These are phyloP conservation scores for Botrytis galanthina DNA, from an alignment of 2,329 filamentous ascomycete species.

Conservation along the genomic window DNA sequence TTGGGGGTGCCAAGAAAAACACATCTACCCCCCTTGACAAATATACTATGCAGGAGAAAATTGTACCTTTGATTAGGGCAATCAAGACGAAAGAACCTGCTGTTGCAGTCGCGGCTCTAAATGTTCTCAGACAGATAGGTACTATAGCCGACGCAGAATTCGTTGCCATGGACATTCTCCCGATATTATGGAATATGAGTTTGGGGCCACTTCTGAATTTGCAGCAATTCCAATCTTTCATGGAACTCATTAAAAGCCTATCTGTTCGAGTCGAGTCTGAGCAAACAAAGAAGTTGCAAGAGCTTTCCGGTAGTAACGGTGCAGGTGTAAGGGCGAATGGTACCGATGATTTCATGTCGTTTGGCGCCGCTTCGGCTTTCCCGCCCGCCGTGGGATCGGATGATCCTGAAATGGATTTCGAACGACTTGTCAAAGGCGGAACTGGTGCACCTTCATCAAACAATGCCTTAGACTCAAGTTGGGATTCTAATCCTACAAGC, in stretches of 20 bases:
- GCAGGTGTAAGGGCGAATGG: conserved; percentile 47
- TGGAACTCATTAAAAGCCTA: conserved; percentile 79
- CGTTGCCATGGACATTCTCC: conserved; percentile 85
- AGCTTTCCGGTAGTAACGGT: conserved; percentile 64
- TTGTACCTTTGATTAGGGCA: conserved; percentile 81
- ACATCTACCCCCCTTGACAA: conserved; percentile 86
- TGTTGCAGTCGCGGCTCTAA: conserved; percentile 91
- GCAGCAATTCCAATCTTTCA: conserved; percentile 84
- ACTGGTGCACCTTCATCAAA: conserved; percentile 37
- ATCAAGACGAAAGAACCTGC: conserved; percentile 98
- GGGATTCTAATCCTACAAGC: conserved; percentile 47
- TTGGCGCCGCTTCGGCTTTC: conserved; percentile 60
- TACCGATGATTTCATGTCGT: conserved; percentile 68
- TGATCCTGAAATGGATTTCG: conserved; percentile 79
- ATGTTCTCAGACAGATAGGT: conserved; percentile 77
- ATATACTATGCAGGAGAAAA: conserved; percentile 97
- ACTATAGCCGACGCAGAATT: conserved; percentile 58
- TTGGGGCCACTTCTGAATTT: conserved; percentile 86
- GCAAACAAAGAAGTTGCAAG: conserved; percentile 83
- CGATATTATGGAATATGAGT: conserved; percentile 87
- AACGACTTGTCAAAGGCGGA: conserved; percentile 81
- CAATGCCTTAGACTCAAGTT: conserved; percentile 48
- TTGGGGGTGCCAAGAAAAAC: conserved; percentile 56
- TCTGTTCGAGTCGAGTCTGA: conserved; percentile 82
- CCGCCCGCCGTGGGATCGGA: conserved; percentile 54